Conservation (phyloP, 192 early-diverging fungal species). For the Backusella mclennaniae region DNA sequence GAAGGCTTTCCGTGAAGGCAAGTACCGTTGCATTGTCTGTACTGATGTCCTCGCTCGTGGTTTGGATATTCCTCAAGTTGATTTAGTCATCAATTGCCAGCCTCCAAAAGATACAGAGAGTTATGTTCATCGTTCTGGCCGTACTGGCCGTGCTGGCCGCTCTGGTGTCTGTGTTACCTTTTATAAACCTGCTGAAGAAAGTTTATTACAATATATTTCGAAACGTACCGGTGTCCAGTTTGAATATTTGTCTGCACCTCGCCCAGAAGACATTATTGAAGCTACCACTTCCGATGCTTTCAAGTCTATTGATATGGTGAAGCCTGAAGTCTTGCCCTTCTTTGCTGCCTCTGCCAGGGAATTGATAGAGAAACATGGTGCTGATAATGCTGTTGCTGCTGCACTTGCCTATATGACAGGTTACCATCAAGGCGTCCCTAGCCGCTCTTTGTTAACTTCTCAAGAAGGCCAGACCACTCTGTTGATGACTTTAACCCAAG, state of each 20-base stretch:
- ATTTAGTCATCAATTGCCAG: constrained; percentile 95
- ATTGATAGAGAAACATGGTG: constrained; percentile 67
- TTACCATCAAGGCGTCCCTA: constrained; percentile 79
- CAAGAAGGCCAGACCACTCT: constrained; percentile 81
- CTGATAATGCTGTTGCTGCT: constrained; percentile 75
- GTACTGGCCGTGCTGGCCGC: constrained; percentile 91
- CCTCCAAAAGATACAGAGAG: constrained; percentile 92
- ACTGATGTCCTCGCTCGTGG: constrained; percentile 96
- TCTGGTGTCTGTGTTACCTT: constrained; percentile 91
- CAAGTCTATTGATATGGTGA: constrained; percentile 66
- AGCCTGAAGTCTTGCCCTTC: constrained; percentile 71
- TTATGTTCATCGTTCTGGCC: constrained; percentile 94
- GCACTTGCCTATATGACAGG: constrained; percentile 87
- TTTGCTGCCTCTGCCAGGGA: constrained; percentile 74
- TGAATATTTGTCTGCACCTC: constrained; percentile 78
- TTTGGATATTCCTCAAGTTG: constrained; percentile 94
- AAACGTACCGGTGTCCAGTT: constrained; percentile 79
- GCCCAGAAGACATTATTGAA: constrained; percentile 85
- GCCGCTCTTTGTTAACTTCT: constrained; percentile 81
- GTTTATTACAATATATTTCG: constrained; percentile 76
- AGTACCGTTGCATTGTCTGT: constrained; percentile 81
- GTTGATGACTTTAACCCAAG: constrained; percentile 61
- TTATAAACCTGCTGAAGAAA: constrained; percentile 85
- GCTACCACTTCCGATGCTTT: constrained; percentile 76
- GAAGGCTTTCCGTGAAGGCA: constrained; percentile 84